Evolutionary conservation across 2,329 filamentous ascomycete species (phyloP).

Genomic region (Verticillium nubilum): DNA sequence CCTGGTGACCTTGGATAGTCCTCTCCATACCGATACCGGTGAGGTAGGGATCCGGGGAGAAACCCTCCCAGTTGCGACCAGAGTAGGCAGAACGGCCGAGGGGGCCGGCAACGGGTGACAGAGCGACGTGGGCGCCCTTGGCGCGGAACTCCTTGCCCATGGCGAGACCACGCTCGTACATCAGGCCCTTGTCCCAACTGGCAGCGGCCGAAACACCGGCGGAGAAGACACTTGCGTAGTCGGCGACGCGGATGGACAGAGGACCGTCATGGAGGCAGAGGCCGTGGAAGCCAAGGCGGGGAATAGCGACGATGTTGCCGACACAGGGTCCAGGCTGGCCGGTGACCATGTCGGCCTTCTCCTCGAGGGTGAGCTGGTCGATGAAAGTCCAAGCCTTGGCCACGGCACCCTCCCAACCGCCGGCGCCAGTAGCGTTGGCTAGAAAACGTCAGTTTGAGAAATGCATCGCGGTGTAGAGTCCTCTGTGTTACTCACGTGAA

Average conservation of each 20-base stretch:
- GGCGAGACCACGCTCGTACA: conserved; percentile 36
- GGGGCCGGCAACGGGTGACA: conserved; percentile 38
- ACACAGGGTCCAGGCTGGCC: conserved; percentile 25
- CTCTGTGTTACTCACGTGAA: conserved; percentile 24
- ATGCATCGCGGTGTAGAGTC: neutral
- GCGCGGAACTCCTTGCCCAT: conserved; percentile 57
- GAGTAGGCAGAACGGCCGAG: conserved; percentile 35
- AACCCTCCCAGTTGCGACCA: conserved; percentile 62
- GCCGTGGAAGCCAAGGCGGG: conserved; percentile 34
- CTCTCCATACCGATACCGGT: conserved; percentile 46
- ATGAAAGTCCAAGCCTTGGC: conserved; percentile 13
- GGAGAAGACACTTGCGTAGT: conserved; percentile 38
- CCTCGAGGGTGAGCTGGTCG: conserved; percentile 18
- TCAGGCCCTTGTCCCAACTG: conserved; percentile 67
- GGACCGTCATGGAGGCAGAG: conserved; percentile 34
- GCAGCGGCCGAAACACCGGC: conserved; percentile 58
- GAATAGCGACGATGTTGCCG: conserved; percentile 29
- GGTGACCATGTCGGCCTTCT: conserved; percentile 25
- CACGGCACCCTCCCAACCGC: conserved; percentile 11
- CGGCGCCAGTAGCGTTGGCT: neutral
- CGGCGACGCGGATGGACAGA: conserved; percentile 27
- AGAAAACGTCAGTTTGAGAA: conserved; percentile 7
- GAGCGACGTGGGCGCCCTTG: conserved; percentile 68
- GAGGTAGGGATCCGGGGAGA: conserved; percentile 62
- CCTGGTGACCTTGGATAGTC: conserved; percentile 26